These are phyloP conservation scores for Hamamelis virginiana DNA, from an alignment of 164 flowering plant species.

Conservation along the genomic window DNA sequence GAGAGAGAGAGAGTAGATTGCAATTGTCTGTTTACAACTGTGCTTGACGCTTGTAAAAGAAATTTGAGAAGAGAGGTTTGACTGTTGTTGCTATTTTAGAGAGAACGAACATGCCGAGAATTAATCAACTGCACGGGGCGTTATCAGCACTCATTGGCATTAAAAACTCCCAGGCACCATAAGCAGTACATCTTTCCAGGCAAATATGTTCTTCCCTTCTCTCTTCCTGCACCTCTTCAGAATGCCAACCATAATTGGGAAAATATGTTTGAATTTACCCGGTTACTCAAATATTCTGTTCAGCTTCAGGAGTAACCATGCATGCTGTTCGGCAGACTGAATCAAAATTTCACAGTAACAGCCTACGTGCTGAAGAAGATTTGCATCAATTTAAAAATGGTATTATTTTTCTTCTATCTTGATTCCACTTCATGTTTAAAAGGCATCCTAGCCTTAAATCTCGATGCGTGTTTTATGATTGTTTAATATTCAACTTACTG, in stretches of 20 bases:
- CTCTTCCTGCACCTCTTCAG: too few relatives aligned
- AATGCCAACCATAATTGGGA: too few relatives aligned
- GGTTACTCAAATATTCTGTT: background rate
- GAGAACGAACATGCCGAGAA: constrained; percentile 23
- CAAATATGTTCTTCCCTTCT: background rate
- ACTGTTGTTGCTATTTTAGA: constrained; percentile 12
- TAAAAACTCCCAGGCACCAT: constrained; percentile 31
- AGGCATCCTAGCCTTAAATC: background rate
- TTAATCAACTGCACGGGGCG: constrained; percentile 15
- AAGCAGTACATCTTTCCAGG: constrained; percentile 41
- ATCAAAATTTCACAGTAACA: constrained; percentile 1
- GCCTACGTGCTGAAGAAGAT: constrained; percentile 8
- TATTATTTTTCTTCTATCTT: background rate
- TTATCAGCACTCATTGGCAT: constrained; percentile 20
- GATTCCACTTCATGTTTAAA: background rate
- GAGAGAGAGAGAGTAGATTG: too few relatives aligned
- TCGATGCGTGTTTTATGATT: background rate
- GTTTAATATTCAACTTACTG: background rate
- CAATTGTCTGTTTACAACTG: too few relatives aligned
- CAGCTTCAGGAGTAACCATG: constrained; percentile 9
- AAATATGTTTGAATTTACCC: background rate
- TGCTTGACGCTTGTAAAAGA: too few relatives aligned
- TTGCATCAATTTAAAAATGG: constrained; percentile 14
- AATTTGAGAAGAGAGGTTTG: too few relatives aligned
- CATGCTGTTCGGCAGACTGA: background rate